Evolutionary conservation across 1,284 basidiomycete genomes (phyloP), one percentile per base, ranked within the genome.

Genomic region (Irpex sp.): DNA sequence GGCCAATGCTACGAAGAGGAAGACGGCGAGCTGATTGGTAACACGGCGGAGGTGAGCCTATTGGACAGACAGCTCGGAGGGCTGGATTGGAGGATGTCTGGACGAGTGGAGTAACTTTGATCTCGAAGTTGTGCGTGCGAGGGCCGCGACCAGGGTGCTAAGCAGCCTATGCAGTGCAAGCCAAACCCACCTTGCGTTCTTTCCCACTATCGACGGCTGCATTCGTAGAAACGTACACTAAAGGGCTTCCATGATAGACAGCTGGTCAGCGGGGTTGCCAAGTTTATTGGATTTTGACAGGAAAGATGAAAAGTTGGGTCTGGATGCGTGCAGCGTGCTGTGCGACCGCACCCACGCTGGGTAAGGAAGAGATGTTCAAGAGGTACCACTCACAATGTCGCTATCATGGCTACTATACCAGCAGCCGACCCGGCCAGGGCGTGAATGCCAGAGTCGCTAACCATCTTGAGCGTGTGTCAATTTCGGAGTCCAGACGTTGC

Each of bases 181-280:
- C 46, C 57, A 56, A 72, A 76, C 74, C 54, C 37, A 84, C 86
- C 83, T 94, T 92, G 63, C 84, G 79, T 63, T 91, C 83, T 65
- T 86, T 90, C 78, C 89, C 93, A 1, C 90, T 90, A 69, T 95
- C 90, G 5, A 98, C 94, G 6, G 96, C 96, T 1, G 95, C 94
- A 57, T 96, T 87, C 0, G 95, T 98, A 3, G 94, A 96, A 39
- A 98, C 81, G 73, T 95, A 93, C 66, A 98, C 89, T 37, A 99
- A 83, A 6, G 97, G 97, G 73, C 93, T 96, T 26, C 11, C 13
- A 33, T 33, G 21, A 35, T 17, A 36, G 26, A 46, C 39, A 46
- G 39, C 11, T 15, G 13, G 39, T 46, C n/a, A 46, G 39, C 31
- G 31, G 31, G 31, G 31, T 6, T 33, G 31, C 31, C 31, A 33